phyloP scores from a whole-genome alignment of 306 rosid species.

The Astragalus glycyphyllos region DNA sequence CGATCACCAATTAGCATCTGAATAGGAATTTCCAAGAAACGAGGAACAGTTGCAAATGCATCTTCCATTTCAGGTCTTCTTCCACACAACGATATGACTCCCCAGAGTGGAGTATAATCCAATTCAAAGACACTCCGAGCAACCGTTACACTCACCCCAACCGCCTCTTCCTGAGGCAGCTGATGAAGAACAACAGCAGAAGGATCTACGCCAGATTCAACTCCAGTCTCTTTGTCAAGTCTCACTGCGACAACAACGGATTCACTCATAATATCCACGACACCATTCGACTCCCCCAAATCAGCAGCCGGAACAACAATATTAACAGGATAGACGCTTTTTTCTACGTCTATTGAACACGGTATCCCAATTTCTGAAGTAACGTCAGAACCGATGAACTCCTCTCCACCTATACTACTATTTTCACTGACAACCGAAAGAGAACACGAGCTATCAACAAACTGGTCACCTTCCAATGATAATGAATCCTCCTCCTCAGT shows the following conservation, averaged over 20 bases:
- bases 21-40: slow-evolving; percentile 68
- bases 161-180: slow-evolving; percentile 63
- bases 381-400: slow-evolving; percentile 60
- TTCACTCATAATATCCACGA: slow-evolving; percentile 49
- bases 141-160: slow-evolving; percentile 50
- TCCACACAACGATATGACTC: slow-evolving; percentile 74
- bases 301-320: slow-evolving; percentile 46
- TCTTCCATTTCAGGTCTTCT: slow-evolving; percentile 99
- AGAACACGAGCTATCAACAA: slow-evolving; percentile 77
- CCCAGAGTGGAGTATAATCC: slow-evolving; percentile 86
- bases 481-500: slow-evolving; percentile 78
- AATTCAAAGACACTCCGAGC: slow-evolving; percentile 86
- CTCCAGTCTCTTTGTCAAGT: slow-evolving; percentile 58
- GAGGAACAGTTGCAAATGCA: slow-evolving; percentile 72
- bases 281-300: slow-evolving; percentile 48
- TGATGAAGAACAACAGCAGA: slow-evolving; percentile 55
- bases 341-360: slow-evolving; percentile 52
- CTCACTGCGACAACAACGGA: slow-evolving; percentile 54
- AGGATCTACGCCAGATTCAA: slow-evolving; percentile 50
- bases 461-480: slow-evolving; percentile 74
- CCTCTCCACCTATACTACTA: slow-evolving; percentile 81
- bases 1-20: slow-evolving; percentile 75
- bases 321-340: slow-evolving; percentile 52
- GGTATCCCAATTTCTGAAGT: slow-evolving; percentile 58
- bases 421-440: slow-evolving; percentile 72